A percentile compares a stretch with the other conserved stretches of the same genome.
phyloP scores from a whole-genome alignment of 2,329 filamentous ascomycete genomes.

The Stagonosporopsis cucurbitacearum region DNA sequence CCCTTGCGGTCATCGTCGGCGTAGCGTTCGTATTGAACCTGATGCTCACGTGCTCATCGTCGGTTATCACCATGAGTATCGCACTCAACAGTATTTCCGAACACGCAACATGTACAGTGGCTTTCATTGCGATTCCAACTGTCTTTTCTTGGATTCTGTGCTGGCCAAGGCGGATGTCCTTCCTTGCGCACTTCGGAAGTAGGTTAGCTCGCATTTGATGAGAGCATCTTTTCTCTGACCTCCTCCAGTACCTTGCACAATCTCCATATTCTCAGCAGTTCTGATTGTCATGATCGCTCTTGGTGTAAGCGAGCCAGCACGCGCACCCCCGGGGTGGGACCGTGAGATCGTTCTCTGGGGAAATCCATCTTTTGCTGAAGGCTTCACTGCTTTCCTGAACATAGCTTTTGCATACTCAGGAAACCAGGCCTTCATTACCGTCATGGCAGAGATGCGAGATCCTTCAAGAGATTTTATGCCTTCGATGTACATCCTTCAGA shows the following conservation, averaged over 20 bases:
- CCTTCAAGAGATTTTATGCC: constrained; percentile 56
- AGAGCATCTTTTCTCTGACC: not conserved
- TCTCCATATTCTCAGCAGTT: constrained; percentile 67
- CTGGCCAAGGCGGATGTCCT: constrained; percentile 28
- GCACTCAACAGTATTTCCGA: constrained; percentile 68
- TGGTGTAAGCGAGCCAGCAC: constrained; percentile 55
- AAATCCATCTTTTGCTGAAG: constrained; percentile 17
- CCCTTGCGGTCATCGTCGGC: not conserved
- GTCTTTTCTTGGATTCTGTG: constrained; percentile 61
- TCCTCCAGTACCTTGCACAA: constrained; percentile 21
- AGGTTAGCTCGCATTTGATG: not conserved
- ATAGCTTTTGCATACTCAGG: constrained; percentile 65
- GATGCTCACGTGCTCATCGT: constrained; percentile 15
- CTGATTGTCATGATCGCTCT: constrained; percentile 70
- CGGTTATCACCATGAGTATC: constrained; percentile 48
- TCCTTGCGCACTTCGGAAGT: constrained; percentile 33
- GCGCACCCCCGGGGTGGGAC: constrained; percentile 22
- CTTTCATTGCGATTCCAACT: constrained; percentile 65
- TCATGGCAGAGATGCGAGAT: constrained; percentile 66
- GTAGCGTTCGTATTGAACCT: constrained; percentile 17
- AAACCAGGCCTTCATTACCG: constrained; percentile 66
- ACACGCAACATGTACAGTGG: constrained; percentile 66
- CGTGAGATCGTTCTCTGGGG: constrained; percentile 4
- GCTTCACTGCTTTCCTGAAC: constrained; percentile 51
- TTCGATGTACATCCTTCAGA: constrained; percentile 51